Conservation (phyloP, 139 green algal species). For the Choricystis sp. region DNA sequence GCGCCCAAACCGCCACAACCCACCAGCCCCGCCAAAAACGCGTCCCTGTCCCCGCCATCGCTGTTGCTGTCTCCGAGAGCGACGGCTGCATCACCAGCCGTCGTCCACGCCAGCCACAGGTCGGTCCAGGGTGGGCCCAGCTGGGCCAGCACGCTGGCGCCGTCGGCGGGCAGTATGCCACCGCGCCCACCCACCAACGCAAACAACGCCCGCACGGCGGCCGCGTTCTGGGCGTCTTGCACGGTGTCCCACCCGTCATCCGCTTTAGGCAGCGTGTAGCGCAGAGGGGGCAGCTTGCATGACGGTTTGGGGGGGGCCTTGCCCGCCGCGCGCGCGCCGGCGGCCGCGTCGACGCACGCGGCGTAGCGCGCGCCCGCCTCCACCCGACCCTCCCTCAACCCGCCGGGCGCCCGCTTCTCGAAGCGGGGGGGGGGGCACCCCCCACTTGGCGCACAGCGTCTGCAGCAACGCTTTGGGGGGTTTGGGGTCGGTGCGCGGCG, state of each 20-base stretch:
- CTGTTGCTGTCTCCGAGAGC: background rate
- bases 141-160: conserved; percentile 10
- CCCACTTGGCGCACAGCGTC: conserved; percentile 56
- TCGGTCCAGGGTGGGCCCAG: conserved; percentile 23
- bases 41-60: background rate
- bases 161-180: too few species aligned
- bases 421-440: conserved; percentile 49
- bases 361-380: conserved; percentile 22
- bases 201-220: conserved; percentile 42
- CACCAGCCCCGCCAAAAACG: conserved; percentile 14
- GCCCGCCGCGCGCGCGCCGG: too few species aligned
- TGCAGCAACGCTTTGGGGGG: conserved; percentile 64
- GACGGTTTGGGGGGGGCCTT: background rate
- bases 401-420: conserved; percentile 36
- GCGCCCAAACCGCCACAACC: too few species aligned
- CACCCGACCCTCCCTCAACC: conserved; percentile 18
- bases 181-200: conserved; percentile 5
- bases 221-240: conserved; percentile 73
- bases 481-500: conserved; percentile 8
- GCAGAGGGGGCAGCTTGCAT: conserved; percentile 7
- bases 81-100: background rate
- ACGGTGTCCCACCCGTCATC: conserved; percentile 49
- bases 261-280: conserved; percentile 20
- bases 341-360: conserved; percentile 14
- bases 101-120: conserved; percentile 34